Percentiles rank a stretch among this genome's conserved stretches.
Evolutionary conservation across 2,329 filamentous ascomycete genomes (phyloP).

Genomic region (Pseudogymnoascus sp.): DNA sequence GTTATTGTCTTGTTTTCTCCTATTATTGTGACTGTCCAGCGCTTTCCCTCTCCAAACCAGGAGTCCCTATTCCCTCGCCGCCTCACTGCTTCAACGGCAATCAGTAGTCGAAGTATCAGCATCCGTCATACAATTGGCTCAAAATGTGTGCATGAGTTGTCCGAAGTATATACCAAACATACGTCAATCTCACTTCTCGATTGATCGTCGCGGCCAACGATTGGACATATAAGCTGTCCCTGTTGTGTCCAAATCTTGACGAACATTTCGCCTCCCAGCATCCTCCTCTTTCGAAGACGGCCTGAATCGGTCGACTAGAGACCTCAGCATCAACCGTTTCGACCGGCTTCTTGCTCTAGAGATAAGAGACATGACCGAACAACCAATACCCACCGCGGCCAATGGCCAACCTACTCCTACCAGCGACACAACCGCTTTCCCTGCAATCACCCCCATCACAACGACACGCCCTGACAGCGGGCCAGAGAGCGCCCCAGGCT

Average conservation of each 20-base stretch:
- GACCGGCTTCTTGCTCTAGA: neutral
- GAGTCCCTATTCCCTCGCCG: neutral
- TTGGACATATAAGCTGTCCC: neutral
- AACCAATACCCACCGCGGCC: neutral
- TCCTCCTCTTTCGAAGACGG: neutral
- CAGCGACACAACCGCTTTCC: neutral
- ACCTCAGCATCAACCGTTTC: neutral
- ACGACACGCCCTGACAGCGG: neutral
- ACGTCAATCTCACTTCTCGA: neutral
- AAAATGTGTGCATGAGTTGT: neutral
- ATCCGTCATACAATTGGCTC: neutral
- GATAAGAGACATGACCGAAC: neutral
- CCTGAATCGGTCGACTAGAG: neutral
- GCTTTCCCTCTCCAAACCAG: neutral
- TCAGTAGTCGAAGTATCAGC: neutral
- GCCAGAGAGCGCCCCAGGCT: neutral
- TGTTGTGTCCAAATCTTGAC: neutral
- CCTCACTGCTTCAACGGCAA: neutral
- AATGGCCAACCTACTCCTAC: neutral
- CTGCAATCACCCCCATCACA: neutral
- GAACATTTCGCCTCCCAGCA: neutral
- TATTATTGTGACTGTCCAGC: neutral
- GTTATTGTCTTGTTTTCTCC: neutral
- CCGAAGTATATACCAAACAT: neutral
- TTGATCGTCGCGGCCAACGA: neutral